Percentiles rank a stretch among this genome's conserved stretches.
phyloP scores from a whole-genome alignment of 768 basidiomycete species.

The Clavulina sp. region DNA sequence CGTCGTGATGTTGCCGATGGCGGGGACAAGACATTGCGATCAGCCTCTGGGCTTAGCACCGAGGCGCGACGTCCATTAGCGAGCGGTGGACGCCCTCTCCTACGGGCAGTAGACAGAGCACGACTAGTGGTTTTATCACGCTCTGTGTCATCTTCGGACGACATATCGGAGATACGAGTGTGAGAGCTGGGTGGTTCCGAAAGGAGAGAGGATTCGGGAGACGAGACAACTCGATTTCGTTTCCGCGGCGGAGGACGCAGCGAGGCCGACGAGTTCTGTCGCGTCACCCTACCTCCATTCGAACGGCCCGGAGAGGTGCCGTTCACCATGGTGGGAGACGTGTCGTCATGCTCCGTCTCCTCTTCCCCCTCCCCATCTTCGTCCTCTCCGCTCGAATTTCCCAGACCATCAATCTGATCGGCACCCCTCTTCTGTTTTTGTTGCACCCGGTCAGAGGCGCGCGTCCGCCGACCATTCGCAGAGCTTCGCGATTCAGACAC shows the following conservation, averaged over 20 bases:
- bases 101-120: not conserved
- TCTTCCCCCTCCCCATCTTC: conserved; percentile 5
- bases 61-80: no score
- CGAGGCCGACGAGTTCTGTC: conserved; percentile 1
- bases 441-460: no score
- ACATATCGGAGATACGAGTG: not conserved
- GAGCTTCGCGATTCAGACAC: no score
- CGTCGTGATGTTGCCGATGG: no score
- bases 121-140: not conserved
- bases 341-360: not conserved
- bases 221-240: conserved; percentile 5
- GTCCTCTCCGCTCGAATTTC: not conserved
- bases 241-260: not conserved
- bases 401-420: not conserved
- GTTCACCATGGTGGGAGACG: not conserved
- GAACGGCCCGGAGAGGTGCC: not conserved
- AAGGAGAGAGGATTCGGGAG: not conserved
- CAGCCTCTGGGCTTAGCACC: no score
- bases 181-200: not conserved
- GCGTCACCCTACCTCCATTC: not conserved
- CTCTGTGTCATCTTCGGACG: no score
- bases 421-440: no score
- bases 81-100: not conserved
- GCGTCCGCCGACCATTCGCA: no score
- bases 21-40: no score